Base-by-base conservation (phyloP, 2,329 filamentous ascomycete species). In the Penicillium brevicompactum region DNA sequence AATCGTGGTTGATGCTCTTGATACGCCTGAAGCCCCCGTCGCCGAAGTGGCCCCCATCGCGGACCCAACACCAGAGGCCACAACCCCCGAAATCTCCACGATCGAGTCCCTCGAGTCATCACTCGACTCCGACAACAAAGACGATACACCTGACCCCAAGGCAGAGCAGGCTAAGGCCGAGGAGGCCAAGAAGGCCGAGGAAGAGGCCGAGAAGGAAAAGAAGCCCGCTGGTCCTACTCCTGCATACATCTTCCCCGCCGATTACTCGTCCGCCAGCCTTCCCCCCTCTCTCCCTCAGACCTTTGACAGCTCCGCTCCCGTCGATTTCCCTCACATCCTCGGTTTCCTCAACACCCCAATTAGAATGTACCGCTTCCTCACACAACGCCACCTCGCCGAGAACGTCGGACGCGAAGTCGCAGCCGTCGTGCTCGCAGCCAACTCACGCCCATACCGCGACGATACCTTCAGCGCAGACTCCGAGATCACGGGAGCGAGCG, bases 271-370 rank as follows among this genome's bases (percentile, higher is more conserved):
- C 37, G 84, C 89, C 40, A 68, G 76, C 22, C 80, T 92, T 48
- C 87, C 92, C 0, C 70, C 80, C 30, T 79, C 82, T 43, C 83
- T 89, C 42, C 93, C 93, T 3, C 69, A 79, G 59, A 84, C 87
- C 56, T 85, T 99, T 67, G 84, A 87, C 37, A 91, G 91, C 42
- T 87, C 88, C 5, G 80, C 83, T 22, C 82, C 89, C 13, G 82
- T 99, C 56, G 80, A 84, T 41, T 90, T 96, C 73, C 93, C 93
- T 1, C 93, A 97, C 72, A 84, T 97, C 55, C 87, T 99, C 30
- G 94, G 94, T 57, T 96, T 99, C 80, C 79, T 90, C 59, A 93
- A 94, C 77, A 97, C 93, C 2, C 90, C 92, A 0, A 89, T 87
- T 61, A 88, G 94, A 57, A 81, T 97, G 57, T 89, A 89, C 69